These are phyloP conservation scores for Phanerochaete carnosa DNA, from an alignment of 768 basidiomycete genomes.

Conservation along the genomic window DNA sequence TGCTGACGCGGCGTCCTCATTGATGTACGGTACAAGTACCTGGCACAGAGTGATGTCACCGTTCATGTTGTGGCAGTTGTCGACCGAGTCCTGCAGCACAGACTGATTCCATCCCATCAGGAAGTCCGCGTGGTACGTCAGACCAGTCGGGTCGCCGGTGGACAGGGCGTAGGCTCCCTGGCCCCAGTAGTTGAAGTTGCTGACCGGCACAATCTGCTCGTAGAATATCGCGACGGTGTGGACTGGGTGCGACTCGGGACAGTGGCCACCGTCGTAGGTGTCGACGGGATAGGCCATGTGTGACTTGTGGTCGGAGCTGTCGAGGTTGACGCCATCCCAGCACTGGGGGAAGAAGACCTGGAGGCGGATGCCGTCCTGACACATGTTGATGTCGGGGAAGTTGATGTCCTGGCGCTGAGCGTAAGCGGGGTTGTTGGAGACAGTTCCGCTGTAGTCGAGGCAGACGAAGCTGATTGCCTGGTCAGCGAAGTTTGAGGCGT, in stretches of 20 bases:
- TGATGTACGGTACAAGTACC: conserved; percentile 17
- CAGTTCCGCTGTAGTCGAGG: conserved; percentile 18
- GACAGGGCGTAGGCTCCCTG: conserved; percentile 18
- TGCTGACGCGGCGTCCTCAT: conserved; percentile 15
- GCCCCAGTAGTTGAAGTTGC: conserved; percentile 16
- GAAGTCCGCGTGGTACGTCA: conserved; percentile 25
- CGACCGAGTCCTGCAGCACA: conserved; percentile 20
- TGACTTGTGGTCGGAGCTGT: conserved; percentile 35
- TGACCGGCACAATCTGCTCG: conserved; percentile 17
- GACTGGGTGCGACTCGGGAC: conserved; percentile 21
- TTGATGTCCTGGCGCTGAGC: conserved; percentile 15
- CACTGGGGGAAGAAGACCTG: conserved; percentile 33
- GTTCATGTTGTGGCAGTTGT: conserved; percentile 22
- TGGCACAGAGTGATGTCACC: conserved; percentile 21
- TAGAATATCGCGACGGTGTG: conserved; percentile 25
- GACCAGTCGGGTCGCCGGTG: conserved; percentile 23
- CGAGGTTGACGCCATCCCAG: conserved; percentile 39
- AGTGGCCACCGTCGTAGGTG: conserved; percentile 21
- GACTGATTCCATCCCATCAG: conserved; percentile 19
- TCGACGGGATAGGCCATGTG: conserved; percentile 36
- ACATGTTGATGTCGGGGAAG: conserved; percentile 18
- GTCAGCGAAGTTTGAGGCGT: conserved; percentile 24
- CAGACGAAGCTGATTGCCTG: conserved; percentile 35
- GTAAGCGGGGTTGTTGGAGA: conserved; percentile 17
- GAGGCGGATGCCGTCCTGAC: conserved; percentile 25